Percentiles rank a stretch among this genome's conserved stretches.
Evolutionary conservation across 1,284 basidiomycete genomes (phyloP).

Genomic region (Trichosporon faecale): DNA sequence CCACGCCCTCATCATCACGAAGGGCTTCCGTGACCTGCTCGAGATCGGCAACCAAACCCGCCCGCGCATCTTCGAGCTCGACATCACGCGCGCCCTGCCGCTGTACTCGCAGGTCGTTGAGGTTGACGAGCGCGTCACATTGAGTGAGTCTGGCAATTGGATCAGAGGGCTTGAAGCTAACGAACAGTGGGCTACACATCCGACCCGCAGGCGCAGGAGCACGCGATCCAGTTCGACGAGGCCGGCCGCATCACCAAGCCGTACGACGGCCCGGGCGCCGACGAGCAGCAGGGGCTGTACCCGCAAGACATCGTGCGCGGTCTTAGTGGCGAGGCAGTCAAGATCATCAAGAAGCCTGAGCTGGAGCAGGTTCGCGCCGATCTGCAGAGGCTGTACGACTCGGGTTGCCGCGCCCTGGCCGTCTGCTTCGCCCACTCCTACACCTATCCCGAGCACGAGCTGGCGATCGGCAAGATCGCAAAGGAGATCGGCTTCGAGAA

Average conservation of each 20-base stretch:
- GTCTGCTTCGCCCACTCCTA: slow-evolving; percentile 86
- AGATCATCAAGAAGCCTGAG: slow-evolving; percentile 55
- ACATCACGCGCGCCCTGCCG: slow-evolving; percentile 51
- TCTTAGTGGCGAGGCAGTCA: slow-evolving; percentile 85
- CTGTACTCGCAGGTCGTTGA: slow-evolving; percentile 55
- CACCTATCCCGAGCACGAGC: slow-evolving; percentile 60
- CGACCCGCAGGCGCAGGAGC: slow-evolving; percentile 73
- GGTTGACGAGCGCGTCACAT: slow-evolving; percentile 56
- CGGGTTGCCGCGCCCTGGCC: slow-evolving; percentile 78
- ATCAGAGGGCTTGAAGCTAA: not conserved
- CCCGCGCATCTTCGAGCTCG: slow-evolving; percentile 49
- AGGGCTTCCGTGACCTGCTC: slow-evolving; percentile 53
- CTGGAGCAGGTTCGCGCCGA: slow-evolving; percentile 53
- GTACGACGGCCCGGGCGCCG: slow-evolving; percentile 59
- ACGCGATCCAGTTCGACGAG: slow-evolving; percentile 71
- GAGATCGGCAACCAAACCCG: slow-evolving; percentile 52
- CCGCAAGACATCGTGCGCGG: slow-evolving; percentile 64
- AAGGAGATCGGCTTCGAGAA: slow-evolving; percentile 75
- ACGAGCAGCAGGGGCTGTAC: slow-evolving; percentile 18
- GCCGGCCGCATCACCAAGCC: slow-evolving; percentile 62
- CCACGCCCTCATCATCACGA: slow-evolving; percentile 78
- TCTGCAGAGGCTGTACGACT: slow-evolving; percentile 65
- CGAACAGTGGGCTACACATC: slow-evolving; percentile 72
- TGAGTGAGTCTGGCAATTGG: slow-evolving; percentile 62
- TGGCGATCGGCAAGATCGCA: slow-evolving; percentile 68